Evolutionary conservation across 352 stramenopile species (phyloP).

Genomic region (Pythium aphanidermatum): DNA sequence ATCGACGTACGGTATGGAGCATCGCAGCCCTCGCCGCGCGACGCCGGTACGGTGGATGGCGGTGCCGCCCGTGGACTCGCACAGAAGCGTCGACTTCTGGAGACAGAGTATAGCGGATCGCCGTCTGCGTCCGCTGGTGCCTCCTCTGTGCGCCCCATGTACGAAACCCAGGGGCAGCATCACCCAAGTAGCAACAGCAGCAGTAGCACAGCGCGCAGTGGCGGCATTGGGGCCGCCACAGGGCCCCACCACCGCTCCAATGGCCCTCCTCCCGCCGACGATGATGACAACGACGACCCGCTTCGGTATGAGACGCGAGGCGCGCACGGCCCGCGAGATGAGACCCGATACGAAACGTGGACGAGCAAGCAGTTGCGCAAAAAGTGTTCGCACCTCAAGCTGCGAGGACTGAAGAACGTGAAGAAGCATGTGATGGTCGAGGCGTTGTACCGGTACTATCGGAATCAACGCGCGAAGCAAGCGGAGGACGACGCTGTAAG

Average conservation of each 20-base stretch:
- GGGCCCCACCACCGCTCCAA: neutral
- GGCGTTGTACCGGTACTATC: conserved; percentile 71
- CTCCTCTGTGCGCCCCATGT: neutral
- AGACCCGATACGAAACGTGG: conserved; percentile 70
- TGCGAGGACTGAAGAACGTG: conserved; percentile 76
- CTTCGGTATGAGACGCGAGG: conserved; percentile 26
- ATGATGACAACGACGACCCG: conserved; percentile 12
- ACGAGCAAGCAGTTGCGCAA: conserved; percentile 78
- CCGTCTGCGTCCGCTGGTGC: neutral
- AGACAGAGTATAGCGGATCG: conserved; percentile 1
- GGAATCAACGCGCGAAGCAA: conserved; percentile 52
- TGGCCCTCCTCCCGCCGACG: neutral
- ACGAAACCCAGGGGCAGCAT: conserved; percentile 15
- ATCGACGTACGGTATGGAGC: neutral
- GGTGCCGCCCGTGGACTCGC: conserved; percentile 1
- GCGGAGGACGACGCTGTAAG: conserved; percentile 4
- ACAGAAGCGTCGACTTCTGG: conserved; percentile 10
- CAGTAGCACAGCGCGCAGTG: conserved; percentile 11
- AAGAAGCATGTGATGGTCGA: conserved; percentile 87
- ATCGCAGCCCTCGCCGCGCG: neutral
- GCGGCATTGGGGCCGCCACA: neutral
- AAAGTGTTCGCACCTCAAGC: conserved; percentile 76
- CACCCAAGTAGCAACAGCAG: conserved; percentile 16
- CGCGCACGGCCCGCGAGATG: conserved; percentile 50
- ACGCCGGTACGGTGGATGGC: conserved; percentile 5